phyloP scores from a whole-genome alignment of 148 eudicot species.

The Fagopyrum tataricum region DNA sequence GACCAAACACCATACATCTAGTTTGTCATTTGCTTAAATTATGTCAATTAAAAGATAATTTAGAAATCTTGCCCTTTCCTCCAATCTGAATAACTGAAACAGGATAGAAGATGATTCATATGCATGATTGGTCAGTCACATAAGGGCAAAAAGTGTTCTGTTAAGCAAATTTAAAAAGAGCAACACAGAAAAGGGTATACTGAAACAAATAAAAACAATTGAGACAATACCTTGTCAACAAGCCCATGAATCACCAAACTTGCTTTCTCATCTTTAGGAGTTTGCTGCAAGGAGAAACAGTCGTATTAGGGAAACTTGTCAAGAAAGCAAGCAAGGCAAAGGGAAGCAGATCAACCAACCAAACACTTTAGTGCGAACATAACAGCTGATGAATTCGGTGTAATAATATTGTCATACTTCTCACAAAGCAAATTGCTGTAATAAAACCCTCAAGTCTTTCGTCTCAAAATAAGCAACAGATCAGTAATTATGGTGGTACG shows the following conservation, averaged over 20 bases:
- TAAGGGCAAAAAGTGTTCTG: neutral
- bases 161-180: neutral
- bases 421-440: neutral
- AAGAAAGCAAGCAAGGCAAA: neutral
- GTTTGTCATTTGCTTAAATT: neutral
- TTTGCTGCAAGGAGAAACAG: constrained; percentile 26
- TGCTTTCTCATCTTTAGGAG: constrained; percentile 50
- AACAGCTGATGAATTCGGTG: neutral
- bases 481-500: neutral
- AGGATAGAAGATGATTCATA: neutral
- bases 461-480: neutral
- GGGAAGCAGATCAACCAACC: neutral
- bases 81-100: neutral
- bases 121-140: neutral
- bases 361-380: neutral
- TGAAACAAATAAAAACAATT: neutral
- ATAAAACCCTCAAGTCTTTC: neutral
- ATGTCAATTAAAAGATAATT: neutral
- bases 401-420: neutral
- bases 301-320: neutral
- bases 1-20: neutral
- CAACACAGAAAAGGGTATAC: neutral
- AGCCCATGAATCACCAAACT: constrained; percentile 43
- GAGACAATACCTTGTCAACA: constrained; percentile 38
- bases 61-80: neutral